Evolutionary conservation across 2,329 filamentous ascomycete species (phyloP).

Genomic region (Penicillium hesseltinei): DNA sequence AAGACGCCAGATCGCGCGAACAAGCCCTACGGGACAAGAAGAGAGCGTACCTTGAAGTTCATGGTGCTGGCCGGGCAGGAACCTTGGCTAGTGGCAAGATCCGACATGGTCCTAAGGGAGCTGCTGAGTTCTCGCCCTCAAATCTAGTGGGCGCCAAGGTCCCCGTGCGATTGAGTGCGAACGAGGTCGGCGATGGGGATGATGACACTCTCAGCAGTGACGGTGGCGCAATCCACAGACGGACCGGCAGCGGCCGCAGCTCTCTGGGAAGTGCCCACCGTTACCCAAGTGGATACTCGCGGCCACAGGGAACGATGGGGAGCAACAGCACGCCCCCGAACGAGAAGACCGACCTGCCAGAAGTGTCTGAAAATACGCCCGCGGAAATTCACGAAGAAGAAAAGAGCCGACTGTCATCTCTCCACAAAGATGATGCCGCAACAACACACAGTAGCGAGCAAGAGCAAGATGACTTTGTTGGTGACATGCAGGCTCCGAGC

Average conservation of each 20-base stretch:
- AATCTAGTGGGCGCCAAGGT: slow-evolving; percentile 77
- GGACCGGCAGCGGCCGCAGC: slow-evolving; percentile 59
- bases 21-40: slow-evolving; percentile 85
- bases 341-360: slow-evolving; percentile 42
- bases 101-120: slow-evolving; percentile 77
- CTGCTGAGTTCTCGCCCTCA: slow-evolving; percentile 74
- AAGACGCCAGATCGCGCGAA: slow-evolving; percentile 79
- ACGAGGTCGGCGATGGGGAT: slow-evolving; percentile 86
- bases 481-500: slow-evolving; percentile 49
- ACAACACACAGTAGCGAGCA: slow-evolving; percentile 38
- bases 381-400: slow-evolving; percentile 30
- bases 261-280: slow-evolving; percentile 51
- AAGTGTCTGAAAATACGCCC: slow-evolving; percentile 42
- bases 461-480: slow-evolving; percentile 53
- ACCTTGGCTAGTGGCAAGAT: slow-evolving; percentile 75
- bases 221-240: slow-evolving; percentile 46
- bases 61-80: slow-evolving; percentile 59
- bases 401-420: slow-evolving; percentile 25
- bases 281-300: slow-evolving; percentile 47
- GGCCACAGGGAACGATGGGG: slow-evolving; percentile 46
- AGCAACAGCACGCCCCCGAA: slow-evolving; percentile 55
- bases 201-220: slow-evolving; percentile 54
- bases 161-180: slow-evolving; percentile 88
- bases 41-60: slow-evolving; percentile 79
- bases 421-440: slow-evolving; percentile 28